phyloP scores from a whole-genome alignment of 1,139 yeast genomes.

The Blastobotrys petasosporus region DNA sequence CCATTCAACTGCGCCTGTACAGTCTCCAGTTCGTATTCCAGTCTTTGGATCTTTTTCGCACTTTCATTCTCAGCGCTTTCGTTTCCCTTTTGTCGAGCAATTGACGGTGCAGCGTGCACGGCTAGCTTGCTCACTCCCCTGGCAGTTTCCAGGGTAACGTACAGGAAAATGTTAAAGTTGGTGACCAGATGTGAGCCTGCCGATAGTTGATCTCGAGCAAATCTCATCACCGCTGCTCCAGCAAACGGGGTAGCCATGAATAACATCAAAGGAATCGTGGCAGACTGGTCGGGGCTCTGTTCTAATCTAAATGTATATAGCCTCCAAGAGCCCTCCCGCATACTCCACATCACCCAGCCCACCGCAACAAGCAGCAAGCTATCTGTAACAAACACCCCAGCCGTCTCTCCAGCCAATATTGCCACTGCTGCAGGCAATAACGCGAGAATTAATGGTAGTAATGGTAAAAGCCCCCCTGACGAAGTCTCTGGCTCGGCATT shows the following conservation, averaged over 20 bases:
- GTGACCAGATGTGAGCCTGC: constrained; percentile 22
- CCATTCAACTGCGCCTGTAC: constrained; percentile 6
- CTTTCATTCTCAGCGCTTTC: background rate
- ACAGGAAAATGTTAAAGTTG: constrained; percentile 24
- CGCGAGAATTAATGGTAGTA: constrained; percentile 22
- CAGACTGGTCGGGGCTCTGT: background rate
- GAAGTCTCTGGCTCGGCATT: background rate
- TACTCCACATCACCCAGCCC: constrained; percentile 24
- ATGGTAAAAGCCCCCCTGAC: background rate
- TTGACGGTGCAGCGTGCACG: constrained; percentile 1
- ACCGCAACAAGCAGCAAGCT: constrained; percentile 21
- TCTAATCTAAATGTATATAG: constrained; percentile 11
- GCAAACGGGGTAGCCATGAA: constrained; percentile 22
- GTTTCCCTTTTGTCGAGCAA: background rate
- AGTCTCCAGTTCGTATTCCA: constrained; percentile 9
- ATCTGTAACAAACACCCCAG: constrained; percentile 23
- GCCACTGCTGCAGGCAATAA: constrained; percentile 24
- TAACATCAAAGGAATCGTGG: constrained; percentile 12
- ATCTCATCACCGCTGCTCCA: constrained; percentile 21
- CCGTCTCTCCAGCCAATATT: constrained; percentile 20
- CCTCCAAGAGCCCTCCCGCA: constrained; percentile 25
- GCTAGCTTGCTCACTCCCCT: constrained; percentile 19
- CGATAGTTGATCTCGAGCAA: constrained; percentile 20
- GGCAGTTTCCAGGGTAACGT: constrained; percentile 21
- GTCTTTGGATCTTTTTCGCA: background rate